These are phyloP conservation scores for Astrothelium macrocarpum DNA, from an alignment of 495 filamentous ascomycete genomes.

Conservation along the genomic window DNA sequence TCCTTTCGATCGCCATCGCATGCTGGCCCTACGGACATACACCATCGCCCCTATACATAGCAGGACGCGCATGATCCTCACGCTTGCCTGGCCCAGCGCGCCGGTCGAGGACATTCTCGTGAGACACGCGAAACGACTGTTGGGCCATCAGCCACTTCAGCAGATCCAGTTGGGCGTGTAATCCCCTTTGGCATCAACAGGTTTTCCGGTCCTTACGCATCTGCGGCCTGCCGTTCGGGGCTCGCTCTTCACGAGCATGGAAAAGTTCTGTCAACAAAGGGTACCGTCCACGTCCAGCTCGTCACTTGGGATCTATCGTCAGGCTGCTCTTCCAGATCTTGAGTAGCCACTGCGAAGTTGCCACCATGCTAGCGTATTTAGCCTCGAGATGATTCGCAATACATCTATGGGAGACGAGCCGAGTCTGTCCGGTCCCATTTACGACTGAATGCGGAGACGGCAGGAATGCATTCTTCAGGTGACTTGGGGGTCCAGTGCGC, in stretches of 20 bases:
- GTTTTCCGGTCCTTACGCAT: not conserved
- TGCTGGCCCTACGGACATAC: not conserved
- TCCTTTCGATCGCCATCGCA: not conserved
- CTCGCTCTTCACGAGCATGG: not conserved
- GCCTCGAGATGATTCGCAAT: not conserved
- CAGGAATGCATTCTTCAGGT: not conserved
- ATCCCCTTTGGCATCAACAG: not conserved
- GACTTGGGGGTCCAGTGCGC: not conserved
- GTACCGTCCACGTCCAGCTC: not conserved
- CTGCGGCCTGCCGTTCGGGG: not conserved
- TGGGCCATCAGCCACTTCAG: constrained; percentile 6
- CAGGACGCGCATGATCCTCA: not conserved
- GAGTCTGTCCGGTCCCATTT: not conserved
- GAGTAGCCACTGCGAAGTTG: not conserved
- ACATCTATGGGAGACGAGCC: not conserved
- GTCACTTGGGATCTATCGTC: not conserved
- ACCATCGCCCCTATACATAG: not conserved
- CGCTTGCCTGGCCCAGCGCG: not conserved
- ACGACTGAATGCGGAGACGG: not conserved
- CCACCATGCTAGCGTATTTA: not conserved
- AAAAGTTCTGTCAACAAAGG: not conserved
- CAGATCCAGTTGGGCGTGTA: not conserved
- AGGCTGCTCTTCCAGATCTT: not conserved
- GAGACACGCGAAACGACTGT: not conserved
- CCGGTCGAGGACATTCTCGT: not conserved